Base-by-base conservation (phyloP, 805 yeast genomes). In the Wickerhamiella alocasiicola region DNA sequence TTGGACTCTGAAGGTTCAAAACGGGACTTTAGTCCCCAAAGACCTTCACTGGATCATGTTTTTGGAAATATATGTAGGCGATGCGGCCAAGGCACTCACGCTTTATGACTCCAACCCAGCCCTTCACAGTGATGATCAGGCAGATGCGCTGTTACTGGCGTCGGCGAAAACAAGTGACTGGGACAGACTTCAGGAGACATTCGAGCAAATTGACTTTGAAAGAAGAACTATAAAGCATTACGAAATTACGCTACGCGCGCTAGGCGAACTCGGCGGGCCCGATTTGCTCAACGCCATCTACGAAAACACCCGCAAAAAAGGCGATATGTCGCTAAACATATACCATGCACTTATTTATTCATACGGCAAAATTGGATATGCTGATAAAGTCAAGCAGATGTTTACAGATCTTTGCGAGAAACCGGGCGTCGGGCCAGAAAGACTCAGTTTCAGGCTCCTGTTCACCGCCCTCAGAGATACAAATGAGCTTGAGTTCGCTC, bases 241-340 rank as follows among this genome's bases (percentile, higher is more conserved):
- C 53, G 64, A 70, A 3, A 67, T 74, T 13, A 74, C 78, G 9
- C 75, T 81, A 70, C 58, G 63, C 40, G 74, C 80, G 0, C 59
- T 81, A 45, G 76, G 81, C 1, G 46, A 52, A 4, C 54, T 62
- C 25, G 77, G 72, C 7, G 74, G 71, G 48, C 57, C 51, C 30
- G 65, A 55, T 29, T 69, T 66, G 53, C 74, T 71, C 9, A 70
- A 68, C 20, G 56, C 53, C 43, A 59, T 81, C 43, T 78, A 65
- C 57, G 45, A 59, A n/a, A 69, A 72, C 50, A 34, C 60, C 4
- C 56, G 62, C 39, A 61, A 76, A 41, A 65, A 66, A 1, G 63
- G 74, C 51, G 50, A 45, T 3, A 82, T 83, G 1, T 60, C 64
- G 3, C 43, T 52, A 5, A 50, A 55, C 6, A 62, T 75, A 1